Conservation (phyloP, 495 filamentous ascomycete species). For the Neurospora sp. region DNA sequence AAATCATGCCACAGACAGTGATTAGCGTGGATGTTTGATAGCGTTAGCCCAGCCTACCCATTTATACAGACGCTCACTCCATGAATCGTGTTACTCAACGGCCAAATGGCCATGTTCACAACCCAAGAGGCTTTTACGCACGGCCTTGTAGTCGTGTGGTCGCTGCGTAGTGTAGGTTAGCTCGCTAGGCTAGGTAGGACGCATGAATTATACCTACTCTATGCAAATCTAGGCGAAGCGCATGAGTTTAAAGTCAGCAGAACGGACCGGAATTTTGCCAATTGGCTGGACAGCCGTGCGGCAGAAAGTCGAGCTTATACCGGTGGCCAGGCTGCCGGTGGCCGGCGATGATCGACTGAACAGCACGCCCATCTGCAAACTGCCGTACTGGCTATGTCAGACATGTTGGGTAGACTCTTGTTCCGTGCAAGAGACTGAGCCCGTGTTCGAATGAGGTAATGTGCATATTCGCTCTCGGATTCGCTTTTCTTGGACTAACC, state of each 20-base stretch:
- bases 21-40: background rate
- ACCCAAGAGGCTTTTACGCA: background rate
- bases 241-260: slow-evolving; percentile 23
- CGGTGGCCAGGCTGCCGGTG: slow-evolving; percentile 15
- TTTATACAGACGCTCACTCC: background rate
- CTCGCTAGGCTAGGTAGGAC: background rate
- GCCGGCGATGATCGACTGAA: slow-evolving; percentile 11
- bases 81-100: background rate
- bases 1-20: background rate
- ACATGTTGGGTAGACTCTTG: background rate
- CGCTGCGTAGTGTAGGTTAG: background rate
- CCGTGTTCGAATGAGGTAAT: background rate
- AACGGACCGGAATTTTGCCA: slow-evolving; percentile 17
- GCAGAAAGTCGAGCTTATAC: slow-evolving; percentile 2
- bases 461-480: background rate
- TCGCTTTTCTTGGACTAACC: background rate
- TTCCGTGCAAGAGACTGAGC: background rate
- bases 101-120: background rate
- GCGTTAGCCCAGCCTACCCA: background rate
- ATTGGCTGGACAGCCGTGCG: slow-evolving; percentile 15
- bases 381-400: background rate
- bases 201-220: slow-evolving; percentile 19
- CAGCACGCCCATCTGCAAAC: background rate
- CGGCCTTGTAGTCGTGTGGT: background rate
- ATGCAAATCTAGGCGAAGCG: slow-evolving; percentile 16